phyloP scores from a whole-genome alignment of 1,284 basidiomycete genomes.

The Fomitiporia mediterranea region DNA sequence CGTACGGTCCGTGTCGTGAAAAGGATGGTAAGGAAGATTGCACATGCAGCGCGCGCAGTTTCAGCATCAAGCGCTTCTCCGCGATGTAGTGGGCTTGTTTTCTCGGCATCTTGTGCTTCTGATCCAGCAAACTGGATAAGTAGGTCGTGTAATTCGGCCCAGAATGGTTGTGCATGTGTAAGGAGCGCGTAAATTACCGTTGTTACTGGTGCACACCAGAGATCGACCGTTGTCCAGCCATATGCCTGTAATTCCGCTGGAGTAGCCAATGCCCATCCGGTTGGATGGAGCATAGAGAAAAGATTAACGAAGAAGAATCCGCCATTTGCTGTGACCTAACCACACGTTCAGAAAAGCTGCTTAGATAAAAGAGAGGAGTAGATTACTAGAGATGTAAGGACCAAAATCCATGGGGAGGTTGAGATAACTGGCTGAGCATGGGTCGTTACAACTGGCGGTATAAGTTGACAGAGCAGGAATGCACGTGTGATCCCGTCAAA shows the following conservation, averaged over 20 bases:
- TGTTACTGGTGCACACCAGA: constrained; percentile 69
- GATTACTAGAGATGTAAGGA: constrained; percentile 59
- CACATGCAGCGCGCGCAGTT: constrained; percentile 63
- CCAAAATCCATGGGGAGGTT: constrained; percentile 64
- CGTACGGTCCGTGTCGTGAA: constrained; percentile 54
- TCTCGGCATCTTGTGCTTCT: constrained; percentile 27
- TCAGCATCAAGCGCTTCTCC: constrained; percentile 49
- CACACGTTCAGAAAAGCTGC: not conserved
- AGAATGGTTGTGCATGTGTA: constrained; percentile 75
- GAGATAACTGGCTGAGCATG: constrained; percentile 47
- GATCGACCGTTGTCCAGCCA: constrained; percentile 69
- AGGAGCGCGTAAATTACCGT: constrained; percentile 69
- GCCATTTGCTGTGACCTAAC: constrained; percentile 45
- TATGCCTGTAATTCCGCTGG: constrained; percentile 66
- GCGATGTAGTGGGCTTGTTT: constrained; percentile 22
- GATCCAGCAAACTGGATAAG: constrained; percentile 27
- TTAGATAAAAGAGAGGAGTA: not conserved
- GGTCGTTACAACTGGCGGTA: constrained; percentile 56
- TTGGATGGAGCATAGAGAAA: constrained; percentile 64
- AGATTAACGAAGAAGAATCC: constrained; percentile 70
- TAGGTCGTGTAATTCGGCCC: constrained; percentile 53
- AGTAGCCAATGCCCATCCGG: constrained; percentile 55
- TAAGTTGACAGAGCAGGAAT: constrained; percentile 63
- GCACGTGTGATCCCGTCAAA: constrained; percentile 68
- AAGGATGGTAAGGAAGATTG: constrained; percentile 49